Evolutionary conservation across 352 stramenopile species (phyloP), one percentile per base, ranked within the genome.

Genomic region (Blastocystis sp.): DNA sequence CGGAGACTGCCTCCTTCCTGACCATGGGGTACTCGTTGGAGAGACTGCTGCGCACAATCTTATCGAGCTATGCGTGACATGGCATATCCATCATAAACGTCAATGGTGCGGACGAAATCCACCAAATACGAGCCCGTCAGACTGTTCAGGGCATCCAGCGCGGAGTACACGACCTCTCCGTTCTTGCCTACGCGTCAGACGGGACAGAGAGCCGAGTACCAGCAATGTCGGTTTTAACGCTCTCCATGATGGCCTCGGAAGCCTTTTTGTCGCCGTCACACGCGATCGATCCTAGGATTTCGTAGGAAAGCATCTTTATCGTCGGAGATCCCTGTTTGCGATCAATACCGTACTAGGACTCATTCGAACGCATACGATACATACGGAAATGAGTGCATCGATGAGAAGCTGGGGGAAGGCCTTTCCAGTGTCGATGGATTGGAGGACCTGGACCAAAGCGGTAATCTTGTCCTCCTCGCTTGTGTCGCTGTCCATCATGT

Each of bases 221-320:
- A 19, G 74, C 74, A 37, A 89, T 69, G 66, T 89, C 79, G 12
- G 31, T 78, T 31, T 60, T 76, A 19, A 80, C 63, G 50, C 29
- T 80, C 29, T 89, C 79, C 63, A 89, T 89, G 50, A 89, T 80
- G 41, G 59, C 67, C 10, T 89, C 67, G 13, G 63, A 89, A 16
- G 67, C 67, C 33, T 78, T 89, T 26, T 51, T 29, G 79, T 89
- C 79, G 31, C 79, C 79, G 45, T 89, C 63, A 19, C 35, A 80
- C 26, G 79, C 79, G 45, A 89, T 80, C 31, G 63, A 45, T 80
- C 79, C 79, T 0, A 89, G 60, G 35, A 89, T 74, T 37, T 89
- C 79, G 51, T 89, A 89, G 3, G 63, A 89, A 16, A 89, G 67
- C 79, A 89, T 89, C 29, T 80, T 77, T 12, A 89, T 79, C 19